These are phyloP conservation scores for Viola pubescens DNA, from an alignment of 441 rosid species.

Conservation along the genomic window DNA sequence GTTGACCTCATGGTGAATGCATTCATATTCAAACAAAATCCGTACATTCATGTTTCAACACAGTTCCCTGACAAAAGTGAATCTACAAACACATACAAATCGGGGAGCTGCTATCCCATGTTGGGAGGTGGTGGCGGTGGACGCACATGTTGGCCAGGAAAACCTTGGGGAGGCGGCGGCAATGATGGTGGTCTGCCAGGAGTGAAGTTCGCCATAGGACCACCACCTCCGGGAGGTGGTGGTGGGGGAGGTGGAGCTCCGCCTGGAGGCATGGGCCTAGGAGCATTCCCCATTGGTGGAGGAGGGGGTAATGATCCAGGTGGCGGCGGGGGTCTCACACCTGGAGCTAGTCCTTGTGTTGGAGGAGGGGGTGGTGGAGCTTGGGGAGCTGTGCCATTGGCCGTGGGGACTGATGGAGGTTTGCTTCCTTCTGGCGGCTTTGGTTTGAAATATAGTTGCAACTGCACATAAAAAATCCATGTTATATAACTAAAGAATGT, in stretches of 20 bases:
- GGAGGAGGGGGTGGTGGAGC: slow-evolving; percentile 66
- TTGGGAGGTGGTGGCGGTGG: slow-evolving; percentile 33
- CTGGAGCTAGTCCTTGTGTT: slow-evolving; percentile 49
- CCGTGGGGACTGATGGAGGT: slow-evolving; percentile 52
- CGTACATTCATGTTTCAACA: neutral
- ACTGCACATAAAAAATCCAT: slow-evolving; percentile 35
- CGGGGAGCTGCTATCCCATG: slow-evolving; percentile 22
- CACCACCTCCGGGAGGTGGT: slow-evolving; percentile 60
- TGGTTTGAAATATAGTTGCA: slow-evolving; percentile 80
- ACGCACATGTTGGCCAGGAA: slow-evolving; percentile 38
- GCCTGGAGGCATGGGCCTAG: slow-evolving; percentile 66
- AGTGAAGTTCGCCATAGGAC: slow-evolving; percentile 52
- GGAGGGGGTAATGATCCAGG: slow-evolving; percentile 71
- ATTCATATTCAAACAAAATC: neutral
- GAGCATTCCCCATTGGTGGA: slow-evolving; percentile 72
- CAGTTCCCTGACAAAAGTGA: neutral
- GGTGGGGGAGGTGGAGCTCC: slow-evolving; percentile 67
- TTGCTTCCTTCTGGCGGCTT: slow-evolving; percentile 70
- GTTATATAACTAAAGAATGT: neutral
- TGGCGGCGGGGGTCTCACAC: slow-evolving; percentile 46
- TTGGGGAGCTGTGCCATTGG: slow-evolving; percentile 49
- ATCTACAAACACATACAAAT: neutral
- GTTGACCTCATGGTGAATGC: neutral
- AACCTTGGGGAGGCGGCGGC: slow-evolving; percentile 50
- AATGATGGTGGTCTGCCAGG: slow-evolving; percentile 46